Percentiles rank a stretch among this genome's conserved stretches.
Conservation (phyloP, 164 flowering plant genomes). For the Buxus sempervirens region DNA sequence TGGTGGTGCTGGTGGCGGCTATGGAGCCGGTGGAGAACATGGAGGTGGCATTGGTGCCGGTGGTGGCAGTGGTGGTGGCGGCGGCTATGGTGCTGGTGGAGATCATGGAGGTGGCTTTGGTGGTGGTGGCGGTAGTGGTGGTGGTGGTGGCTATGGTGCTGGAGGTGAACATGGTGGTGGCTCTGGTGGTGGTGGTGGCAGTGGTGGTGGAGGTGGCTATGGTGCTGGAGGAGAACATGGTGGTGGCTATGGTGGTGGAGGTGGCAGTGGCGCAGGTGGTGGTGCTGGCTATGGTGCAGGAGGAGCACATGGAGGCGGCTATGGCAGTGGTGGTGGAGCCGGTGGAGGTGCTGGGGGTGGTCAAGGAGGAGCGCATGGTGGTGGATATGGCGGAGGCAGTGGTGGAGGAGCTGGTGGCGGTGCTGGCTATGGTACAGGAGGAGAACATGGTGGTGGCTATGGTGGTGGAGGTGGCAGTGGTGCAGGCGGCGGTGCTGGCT, state of each 20-base stretch:
- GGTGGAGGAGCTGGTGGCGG: constrained; percentile 3
- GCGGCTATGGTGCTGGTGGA: constrained; percentile 1
- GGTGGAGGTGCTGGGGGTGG: constrained; percentile 15
- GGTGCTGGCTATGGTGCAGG: constrained; percentile 25
- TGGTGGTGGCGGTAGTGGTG: constrained; percentile 4
- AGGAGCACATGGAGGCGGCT: constrained; percentile 31
- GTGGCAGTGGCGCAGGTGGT: no score
- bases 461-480: constrained; percentile 10
- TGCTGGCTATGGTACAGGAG: not conserved
- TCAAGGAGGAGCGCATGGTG: constrained; percentile 13
- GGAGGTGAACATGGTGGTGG: constrained; percentile 8
- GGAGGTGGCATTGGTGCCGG: constrained; percentile 13
- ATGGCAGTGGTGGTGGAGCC: constrained; percentile 32
- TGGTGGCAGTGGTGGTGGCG: constrained; percentile 23
- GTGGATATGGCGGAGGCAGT: constrained; percentile 19
- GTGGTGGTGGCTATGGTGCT: constrained; percentile 15
- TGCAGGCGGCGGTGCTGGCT: constrained; percentile 30
- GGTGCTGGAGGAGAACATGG: no score
- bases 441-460: not conserved
- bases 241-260: constrained; percentile 6
- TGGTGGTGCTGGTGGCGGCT: constrained; percentile 13
- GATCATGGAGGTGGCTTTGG: constrained; percentile 8
- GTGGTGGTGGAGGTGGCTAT: no score
- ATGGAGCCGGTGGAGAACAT: constrained; percentile 12
- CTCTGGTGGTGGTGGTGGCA: constrained; percentile 20